These are phyloP conservation scores for Metarhizium brunneum DNA, from an alignment of 2,329 filamentous ascomycete genomes.

Conservation along the genomic window DNA sequence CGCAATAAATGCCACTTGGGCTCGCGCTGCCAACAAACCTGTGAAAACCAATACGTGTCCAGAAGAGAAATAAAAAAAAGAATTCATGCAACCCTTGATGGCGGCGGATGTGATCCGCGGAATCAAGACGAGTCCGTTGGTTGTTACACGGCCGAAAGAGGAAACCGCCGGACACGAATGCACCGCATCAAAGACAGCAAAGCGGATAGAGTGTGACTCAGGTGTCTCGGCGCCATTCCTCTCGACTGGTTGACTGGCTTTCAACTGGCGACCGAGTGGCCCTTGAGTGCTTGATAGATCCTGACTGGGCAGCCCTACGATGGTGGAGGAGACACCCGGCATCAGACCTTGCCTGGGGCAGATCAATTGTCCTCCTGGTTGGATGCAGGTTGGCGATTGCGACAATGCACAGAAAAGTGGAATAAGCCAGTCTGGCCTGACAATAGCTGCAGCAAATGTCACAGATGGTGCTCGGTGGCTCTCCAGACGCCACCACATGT, in stretches of 20 bases:
- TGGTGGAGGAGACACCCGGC: background rate
- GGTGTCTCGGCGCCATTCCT: background rate
- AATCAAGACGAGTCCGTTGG: background rate
- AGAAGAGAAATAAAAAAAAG: background rate
- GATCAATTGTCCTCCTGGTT: background rate
- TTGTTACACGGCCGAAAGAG: constrained; percentile 1
- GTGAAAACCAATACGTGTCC: background rate
- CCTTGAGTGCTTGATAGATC: background rate
- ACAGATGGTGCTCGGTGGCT: background rate
- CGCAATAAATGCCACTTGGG: background rate
- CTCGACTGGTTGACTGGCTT: too few species aligned
- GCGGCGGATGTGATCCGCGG: background rate
- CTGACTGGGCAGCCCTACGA: constrained; percentile 1
- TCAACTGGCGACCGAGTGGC: background rate
- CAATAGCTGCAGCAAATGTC: background rate
- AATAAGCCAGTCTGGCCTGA: background rate
- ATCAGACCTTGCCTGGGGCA: background rate
- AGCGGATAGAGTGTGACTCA: background rate
- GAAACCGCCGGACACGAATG: constrained; percentile 3
- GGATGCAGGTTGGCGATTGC: background rate
- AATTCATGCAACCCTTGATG: background rate
- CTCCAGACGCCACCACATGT: background rate
- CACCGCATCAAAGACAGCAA: background rate
- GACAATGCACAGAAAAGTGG: background rate
- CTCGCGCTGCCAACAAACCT: background rate